Conservation (phyloP, 1,284 basidiomycete species). For the Moesziomyces parantarcticus region DNA sequence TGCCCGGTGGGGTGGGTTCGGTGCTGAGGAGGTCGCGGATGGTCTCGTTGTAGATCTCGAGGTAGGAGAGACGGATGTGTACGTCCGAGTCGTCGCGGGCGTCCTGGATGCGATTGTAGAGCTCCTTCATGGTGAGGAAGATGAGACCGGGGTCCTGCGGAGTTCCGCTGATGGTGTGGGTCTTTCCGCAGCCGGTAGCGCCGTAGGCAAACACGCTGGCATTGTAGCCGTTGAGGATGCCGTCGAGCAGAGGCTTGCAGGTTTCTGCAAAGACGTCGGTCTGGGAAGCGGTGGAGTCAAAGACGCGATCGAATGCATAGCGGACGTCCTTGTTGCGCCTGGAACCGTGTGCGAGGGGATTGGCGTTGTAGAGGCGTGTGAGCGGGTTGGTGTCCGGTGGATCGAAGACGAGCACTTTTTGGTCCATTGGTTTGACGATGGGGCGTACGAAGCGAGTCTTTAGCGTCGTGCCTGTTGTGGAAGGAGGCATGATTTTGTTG, state of each 20-base stretch:
- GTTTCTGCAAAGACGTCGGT: constrained; percentile 62
- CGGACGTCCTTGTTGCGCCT: constrained; percentile 59
- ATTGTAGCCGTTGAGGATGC: constrained; percentile 65
- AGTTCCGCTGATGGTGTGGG: constrained; percentile 66
- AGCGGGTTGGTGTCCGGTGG: constrained; percentile 62
- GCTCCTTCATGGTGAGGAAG: constrained; percentile 67
- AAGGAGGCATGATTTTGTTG: constrained; percentile 35
- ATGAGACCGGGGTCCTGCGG: constrained; percentile 65
- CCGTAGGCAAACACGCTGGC: constrained; percentile 67
- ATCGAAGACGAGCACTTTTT: constrained; percentile 67
- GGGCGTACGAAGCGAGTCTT: constrained; percentile 59
- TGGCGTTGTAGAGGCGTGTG: constrained; percentile 43
- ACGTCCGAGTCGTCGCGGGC: constrained; percentile 59
- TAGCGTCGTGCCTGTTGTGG: constrained; percentile 20
- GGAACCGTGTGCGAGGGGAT: constrained; percentile 30
- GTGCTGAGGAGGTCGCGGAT: constrained; percentile 65
- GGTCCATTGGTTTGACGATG: constrained; percentile 64
- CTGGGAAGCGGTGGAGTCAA: constrained; percentile 58
- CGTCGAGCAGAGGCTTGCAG: constrained; percentile 62
- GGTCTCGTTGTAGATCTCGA: constrained; percentile 68
- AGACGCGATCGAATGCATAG: constrained; percentile 66
- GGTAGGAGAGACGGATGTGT: constrained; percentile 63
- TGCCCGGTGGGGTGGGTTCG: constrained; percentile 61
- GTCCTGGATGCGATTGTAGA: constrained; percentile 64
- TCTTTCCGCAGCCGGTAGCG: constrained; percentile 67